Evolutionary conservation across 179 eudicot species (phyloP).

Genomic region (Spergularia azorica): DNA sequence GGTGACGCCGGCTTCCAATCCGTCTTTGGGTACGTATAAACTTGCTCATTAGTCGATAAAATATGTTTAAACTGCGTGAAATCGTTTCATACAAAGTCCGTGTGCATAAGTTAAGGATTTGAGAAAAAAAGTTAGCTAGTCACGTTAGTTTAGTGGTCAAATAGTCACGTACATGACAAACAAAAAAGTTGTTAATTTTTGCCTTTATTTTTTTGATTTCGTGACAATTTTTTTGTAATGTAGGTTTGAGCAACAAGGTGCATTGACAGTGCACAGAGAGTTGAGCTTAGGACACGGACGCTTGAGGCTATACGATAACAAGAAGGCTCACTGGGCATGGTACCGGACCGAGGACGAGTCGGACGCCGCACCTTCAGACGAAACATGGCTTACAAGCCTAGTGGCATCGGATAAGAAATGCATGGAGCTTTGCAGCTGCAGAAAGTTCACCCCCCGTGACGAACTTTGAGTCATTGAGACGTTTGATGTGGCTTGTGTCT

Average conservation of each 20-base stretch:
- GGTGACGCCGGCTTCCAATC: conserved; percentile 36
- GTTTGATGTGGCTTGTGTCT: not conserved
- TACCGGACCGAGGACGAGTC: conserved; percentile 27
- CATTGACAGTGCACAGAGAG: conserved; percentile 34
- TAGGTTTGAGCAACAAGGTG: conserved; percentile 28
- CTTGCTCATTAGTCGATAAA: too few relatives aligned
- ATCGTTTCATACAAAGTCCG: too few relatives aligned
- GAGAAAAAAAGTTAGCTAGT: too few relatives aligned
- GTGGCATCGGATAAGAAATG: conserved; percentile 23
- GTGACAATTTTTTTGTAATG: not conserved
- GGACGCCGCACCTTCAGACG: conserved; percentile 27
- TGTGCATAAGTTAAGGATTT: too few relatives aligned
- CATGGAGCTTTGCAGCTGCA: conserved; percentile 31
- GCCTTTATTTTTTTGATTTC: too few relatives aligned
- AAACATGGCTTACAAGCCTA: conserved; percentile 32
- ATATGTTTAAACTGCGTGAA: not conserved
- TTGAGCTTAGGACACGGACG: conserved; percentile 40
- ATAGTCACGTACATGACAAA: too few relatives aligned
- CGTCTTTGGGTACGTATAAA: conserved; percentile 30
- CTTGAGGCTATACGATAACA: conserved; percentile 33
- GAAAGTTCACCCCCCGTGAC: conserved; percentile 19
- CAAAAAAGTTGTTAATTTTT: not conserved
- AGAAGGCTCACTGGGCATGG: conserved; percentile 43
- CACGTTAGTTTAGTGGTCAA: too few relatives aligned
- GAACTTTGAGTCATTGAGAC: conserved; percentile 28